A percentile compares a stretch with the other conserved stretches of the same genome.
These are phyloP conservation scores for Candida rishiriensis DNA, from an alignment of 805 yeast genomes.

Conservation along the genomic window DNA sequence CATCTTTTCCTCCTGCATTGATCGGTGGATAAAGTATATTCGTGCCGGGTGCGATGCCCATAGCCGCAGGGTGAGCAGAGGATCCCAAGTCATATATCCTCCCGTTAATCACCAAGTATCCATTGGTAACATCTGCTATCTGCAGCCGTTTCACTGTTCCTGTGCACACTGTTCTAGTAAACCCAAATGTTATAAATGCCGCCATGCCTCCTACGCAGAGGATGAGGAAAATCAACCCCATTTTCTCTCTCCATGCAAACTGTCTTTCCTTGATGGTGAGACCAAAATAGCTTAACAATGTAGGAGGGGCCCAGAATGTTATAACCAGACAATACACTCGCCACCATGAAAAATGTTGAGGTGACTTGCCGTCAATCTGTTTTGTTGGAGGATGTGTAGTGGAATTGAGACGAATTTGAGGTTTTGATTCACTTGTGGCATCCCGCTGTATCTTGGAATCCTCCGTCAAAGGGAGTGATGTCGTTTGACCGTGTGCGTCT, in stretches of 20 bases:
- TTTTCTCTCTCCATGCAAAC: constrained; percentile 96
- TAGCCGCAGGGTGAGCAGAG: constrained; percentile 75
- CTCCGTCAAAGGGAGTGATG: too few species aligned
- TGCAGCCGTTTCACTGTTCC: constrained; percentile 44
- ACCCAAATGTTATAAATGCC: constrained; percentile 87
- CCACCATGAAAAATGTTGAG: constrained; percentile 46
- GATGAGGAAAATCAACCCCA: constrained; percentile 77
- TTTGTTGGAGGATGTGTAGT: constrained; percentile 15
- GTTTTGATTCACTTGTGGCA: neutral
- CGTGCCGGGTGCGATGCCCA: constrained; percentile 67
- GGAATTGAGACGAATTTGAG: neutral
- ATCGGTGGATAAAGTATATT: constrained; percentile 80
- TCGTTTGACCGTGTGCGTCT: too few species aligned
- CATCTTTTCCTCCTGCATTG: constrained; percentile 86
- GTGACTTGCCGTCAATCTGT: too few species aligned
- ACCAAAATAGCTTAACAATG: constrained; percentile 67
- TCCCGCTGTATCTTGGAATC: too few species aligned
- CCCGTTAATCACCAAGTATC: constrained; percentile 75
- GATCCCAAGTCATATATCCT: constrained; percentile 66
- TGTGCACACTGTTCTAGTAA: constrained; percentile 77
- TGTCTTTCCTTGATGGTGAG: constrained; percentile 76
- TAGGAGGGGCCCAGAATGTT: constrained; percentile 91
- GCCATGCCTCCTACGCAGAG: constrained; percentile 68
- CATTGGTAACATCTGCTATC: constrained; percentile 53
- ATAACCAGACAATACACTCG: constrained; percentile 69